Evolutionary conservation across 129 eudicot genomes (phyloP), one percentile per base, ranked within the genome.

Genomic region (Smallanthus sonchifolius): DNA sequence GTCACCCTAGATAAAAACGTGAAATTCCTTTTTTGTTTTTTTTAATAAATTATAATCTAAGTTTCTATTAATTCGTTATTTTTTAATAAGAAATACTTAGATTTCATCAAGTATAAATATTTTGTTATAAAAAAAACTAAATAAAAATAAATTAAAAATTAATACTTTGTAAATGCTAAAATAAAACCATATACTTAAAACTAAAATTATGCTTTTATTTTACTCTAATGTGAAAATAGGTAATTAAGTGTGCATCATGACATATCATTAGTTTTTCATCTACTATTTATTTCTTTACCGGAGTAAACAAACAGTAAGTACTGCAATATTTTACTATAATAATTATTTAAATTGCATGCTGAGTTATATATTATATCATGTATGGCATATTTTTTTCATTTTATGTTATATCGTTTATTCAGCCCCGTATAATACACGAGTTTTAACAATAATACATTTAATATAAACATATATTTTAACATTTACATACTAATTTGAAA

Each of bases 171-270:
- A 13, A 2, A 0, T 54, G 32, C 20, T 4, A 32, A 61, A 13
- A 61, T 35, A 14, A 32, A 34, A 4, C 20, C 42, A 32, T 61
- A 43, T 15, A 35, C 34, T 61, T 14, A 35, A 35, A 34, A 30
- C 8, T 34, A 61, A 32, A 61, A 61, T 14, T 43, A 61, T 65
- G 78, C 78, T 72, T 79, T 72, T 72, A 43, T 79, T 40, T 45
- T 55, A 79, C 74, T 72, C 83, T 65, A 39, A 72, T 37, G 62
- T 74, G 70, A 59, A 79, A 73, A 34, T 34, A 38, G 78, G 78
- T 43, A 79, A 64, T 72, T 79, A 79, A 79, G 83, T 79, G 67
- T 49, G 68, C 74, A 79, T 79, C 78, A 79, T 72, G 48, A 42
- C 40, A 35, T 47, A 72, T 79, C 20, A 79, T 79, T 24, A 24